Evolutionary conservation across 108 stramenopile genomes (phyloP).

Genomic region (Discostella pseudostelligera): DNA sequence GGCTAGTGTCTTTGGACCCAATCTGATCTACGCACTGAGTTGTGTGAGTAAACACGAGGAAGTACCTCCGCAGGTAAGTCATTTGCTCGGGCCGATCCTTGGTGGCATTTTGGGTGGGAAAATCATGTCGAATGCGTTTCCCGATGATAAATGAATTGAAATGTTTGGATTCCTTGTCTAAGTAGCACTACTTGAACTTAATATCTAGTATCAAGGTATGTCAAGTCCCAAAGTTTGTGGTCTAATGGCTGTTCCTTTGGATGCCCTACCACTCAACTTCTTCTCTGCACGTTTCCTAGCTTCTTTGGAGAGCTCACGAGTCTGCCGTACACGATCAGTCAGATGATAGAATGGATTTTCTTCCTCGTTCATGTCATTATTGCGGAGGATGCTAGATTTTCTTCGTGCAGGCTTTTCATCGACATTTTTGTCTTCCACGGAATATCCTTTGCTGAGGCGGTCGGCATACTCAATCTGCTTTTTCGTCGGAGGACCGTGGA

Average conservation of each 20-base stretch:
- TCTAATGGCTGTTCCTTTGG: conserved; percentile 15
- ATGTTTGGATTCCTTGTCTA: not conserved
- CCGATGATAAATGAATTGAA: conserved; percentile 27
- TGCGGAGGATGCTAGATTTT: conserved; percentile 17
- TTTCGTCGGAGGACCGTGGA: conserved; percentile 41
- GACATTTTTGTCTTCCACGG: conserved; percentile 30
- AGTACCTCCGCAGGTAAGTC: conserved; percentile 14
- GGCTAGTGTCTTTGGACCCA: conserved; percentile 43
- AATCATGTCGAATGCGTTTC: conserved; percentile 51
- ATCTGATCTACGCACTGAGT: conserved; percentile 36
- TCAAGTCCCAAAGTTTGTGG: conserved; percentile 14
- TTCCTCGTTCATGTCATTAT: conserved; percentile 30
- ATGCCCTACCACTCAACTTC: conserved; percentile 16
- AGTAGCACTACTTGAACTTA: too few relatives aligned
- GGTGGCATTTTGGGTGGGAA: conserved; percentile 49
- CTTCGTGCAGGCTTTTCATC: conserved; percentile 1
- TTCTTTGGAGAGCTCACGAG: conserved; percentile 38
- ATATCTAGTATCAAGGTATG: too few relatives aligned
- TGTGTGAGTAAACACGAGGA: conserved; percentile 21
- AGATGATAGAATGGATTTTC: conserved; percentile 39
- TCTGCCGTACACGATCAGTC: conserved; percentile 25
- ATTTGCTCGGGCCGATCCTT: conserved; percentile 37
- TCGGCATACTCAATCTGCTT: conserved; percentile 54
- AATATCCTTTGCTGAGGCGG: conserved; percentile 45
- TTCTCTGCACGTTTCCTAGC: conserved; percentile 32